Conservation (phyloP, 768 basidiomycete genomes). For the Lyophyllum semitale region DNA sequence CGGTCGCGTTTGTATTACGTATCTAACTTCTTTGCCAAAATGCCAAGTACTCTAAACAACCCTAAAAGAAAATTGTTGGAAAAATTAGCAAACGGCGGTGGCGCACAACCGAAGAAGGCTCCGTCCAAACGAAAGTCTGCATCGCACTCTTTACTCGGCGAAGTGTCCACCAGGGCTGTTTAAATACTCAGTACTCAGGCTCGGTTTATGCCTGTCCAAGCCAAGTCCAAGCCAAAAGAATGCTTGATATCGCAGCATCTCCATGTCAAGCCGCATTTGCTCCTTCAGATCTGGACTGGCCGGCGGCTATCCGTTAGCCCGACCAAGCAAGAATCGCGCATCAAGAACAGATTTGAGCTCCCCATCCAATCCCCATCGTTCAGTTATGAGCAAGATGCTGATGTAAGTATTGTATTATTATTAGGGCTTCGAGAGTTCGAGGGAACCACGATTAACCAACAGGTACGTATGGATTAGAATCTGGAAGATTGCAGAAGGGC, state of each 20-base stretch:
- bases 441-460: neutral
- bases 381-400: neutral
- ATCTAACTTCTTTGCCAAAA: neutral
- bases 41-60: neutral
- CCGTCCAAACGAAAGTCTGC: neutral
- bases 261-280: neutral
- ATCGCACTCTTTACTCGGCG: conserved; percentile 5
- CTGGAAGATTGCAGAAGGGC: conserved; percentile 1
- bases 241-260: neutral
- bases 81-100: conserved; percentile 1
- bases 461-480: neutral
- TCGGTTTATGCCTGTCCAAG: neutral
- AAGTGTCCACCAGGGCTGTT: neutral
- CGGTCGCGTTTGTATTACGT: neutral
- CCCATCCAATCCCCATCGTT: neutral
- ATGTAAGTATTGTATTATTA: neutral
- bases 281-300: neutral
- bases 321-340: neutral
- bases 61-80: neutral
- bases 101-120: conserved; percentile 12
- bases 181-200: neutral
- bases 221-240: neutral
- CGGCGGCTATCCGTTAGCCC: neutral
- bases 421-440: conserved; percentile 1
- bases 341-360: neutral